These are phyloP conservation scores for Hanseniaspora gamundiae DNA, from an alignment of 1,139 yeast genomes.

Conservation along the genomic window DNA sequence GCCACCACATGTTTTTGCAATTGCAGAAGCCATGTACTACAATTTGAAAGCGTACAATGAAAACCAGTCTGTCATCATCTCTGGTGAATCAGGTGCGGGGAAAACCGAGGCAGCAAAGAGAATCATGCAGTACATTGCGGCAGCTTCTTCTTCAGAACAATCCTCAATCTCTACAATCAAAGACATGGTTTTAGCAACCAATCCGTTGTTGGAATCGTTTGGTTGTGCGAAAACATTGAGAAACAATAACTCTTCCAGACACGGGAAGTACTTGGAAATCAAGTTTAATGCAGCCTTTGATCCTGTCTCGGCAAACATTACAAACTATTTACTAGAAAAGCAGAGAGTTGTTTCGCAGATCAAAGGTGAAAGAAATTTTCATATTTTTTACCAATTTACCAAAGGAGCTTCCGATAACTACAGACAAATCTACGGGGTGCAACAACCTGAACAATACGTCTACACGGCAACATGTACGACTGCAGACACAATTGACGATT, in stretches of 20 bases:
- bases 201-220: conserved; percentile 89
- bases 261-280: conserved; percentile 92
- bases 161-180: conserved; percentile 68
- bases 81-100: conserved; percentile 99
- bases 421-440: conserved; percentile 77
- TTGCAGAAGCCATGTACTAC: conserved; percentile 95
- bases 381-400: conserved; percentile 91
- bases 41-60: conserved; percentile 90
- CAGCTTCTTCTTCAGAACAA: conserved; percentile 50
- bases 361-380: conserved; percentile 87
- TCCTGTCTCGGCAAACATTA: conserved; percentile 92
- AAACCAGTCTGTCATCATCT: conserved; percentile 93
- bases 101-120: conserved; percentile 98
- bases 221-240: conserved; percentile 98
- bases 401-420: conserved; percentile 82
- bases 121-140: conserved; percentile 96
- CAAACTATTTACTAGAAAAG: conserved; percentile 87
- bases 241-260: conserved; percentile 93
- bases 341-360: conserved; percentile 94
- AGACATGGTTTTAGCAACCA: conserved; percentile 96
- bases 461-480: conserved; percentile 82
- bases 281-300: conserved; percentile 70
- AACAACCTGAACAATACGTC: conserved; percentile 82
- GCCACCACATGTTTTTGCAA: conserved; percentile 98
- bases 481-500: conserved; percentile 81